Evolutionary conservation across 192 early-diverging fungal species (phyloP).

Genomic region (Lobosporangium transversale): DNA sequence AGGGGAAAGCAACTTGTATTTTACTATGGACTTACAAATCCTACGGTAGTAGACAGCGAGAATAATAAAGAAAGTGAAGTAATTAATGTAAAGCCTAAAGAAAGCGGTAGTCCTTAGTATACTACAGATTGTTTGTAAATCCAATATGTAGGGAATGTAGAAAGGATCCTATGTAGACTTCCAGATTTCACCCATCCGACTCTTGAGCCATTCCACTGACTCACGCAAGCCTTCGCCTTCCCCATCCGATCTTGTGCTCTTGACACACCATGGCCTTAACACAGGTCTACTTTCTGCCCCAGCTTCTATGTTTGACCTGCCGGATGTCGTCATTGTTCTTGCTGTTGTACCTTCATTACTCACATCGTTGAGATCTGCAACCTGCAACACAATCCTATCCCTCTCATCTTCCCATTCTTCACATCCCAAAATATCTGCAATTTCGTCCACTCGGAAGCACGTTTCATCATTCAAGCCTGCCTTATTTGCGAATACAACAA

Average conservation of each 20-base stretch:
- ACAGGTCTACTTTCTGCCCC: neutral
- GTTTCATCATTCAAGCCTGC: slow-evolving; percentile 39
- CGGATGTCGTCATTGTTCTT: slow-evolving; percentile 10
- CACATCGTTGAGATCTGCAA: neutral
- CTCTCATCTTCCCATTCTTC: slow-evolving; percentile 53
- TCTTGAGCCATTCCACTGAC: slow-evolving; percentile 49
- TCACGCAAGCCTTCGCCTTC: slow-evolving; percentile 41
- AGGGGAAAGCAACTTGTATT: too few relatives aligned
- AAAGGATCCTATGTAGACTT: too few relatives aligned
- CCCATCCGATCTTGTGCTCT: slow-evolving; percentile 47
- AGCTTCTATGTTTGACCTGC: neutral
- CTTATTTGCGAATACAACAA: slow-evolving; percentile 52
- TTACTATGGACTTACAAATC: too few relatives aligned
- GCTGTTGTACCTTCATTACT: neutral
- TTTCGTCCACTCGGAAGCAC: slow-evolving; percentile 47
- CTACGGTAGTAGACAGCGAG: too few relatives aligned
- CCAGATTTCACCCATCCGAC: slow-evolving; percentile 53
- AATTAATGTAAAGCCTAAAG: too few relatives aligned
- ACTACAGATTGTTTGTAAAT: slow-evolving; percentile 17
- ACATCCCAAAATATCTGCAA: slow-evolving; percentile 48
- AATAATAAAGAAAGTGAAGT: too few relatives aligned
- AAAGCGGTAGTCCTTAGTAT: too few relatives aligned
- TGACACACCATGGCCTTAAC: slow-evolving; percentile 43
- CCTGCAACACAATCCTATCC: neutral
- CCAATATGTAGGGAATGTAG: slow-evolving; percentile 27